Conservation (phyloP, 768 basidiomycete genomes). For the Leccinum fibrillosum region DNA sequence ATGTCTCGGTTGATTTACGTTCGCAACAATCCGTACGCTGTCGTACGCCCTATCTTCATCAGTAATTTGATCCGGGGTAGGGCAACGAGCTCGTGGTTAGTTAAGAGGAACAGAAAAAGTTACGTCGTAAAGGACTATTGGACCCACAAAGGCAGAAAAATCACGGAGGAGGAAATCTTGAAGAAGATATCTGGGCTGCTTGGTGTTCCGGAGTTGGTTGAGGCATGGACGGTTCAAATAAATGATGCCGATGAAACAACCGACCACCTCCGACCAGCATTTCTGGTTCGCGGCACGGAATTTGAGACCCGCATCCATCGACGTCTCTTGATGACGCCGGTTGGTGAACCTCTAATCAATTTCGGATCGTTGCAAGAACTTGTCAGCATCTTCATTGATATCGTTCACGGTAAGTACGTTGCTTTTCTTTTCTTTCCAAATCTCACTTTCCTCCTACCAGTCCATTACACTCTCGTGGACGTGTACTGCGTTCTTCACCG, state of each 20-base stretch:
- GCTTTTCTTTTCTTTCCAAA: background rate
- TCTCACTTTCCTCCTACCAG: background rate
- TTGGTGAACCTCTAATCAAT: background rate
- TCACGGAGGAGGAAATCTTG: background rate
- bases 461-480: background rate
- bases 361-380: background rate
- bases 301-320: background rate
- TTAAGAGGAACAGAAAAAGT: background rate
- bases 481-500: background rate
- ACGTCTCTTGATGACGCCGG: too few relatives aligned
- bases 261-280: background rate
- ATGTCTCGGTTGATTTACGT: background rate
- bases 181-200: background rate
- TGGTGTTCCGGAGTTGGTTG: background rate
- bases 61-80: background rate
- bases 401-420: background rate
- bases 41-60: background rate
- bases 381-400: background rate
- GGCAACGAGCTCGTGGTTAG: background rate
- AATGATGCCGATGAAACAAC: background rate
- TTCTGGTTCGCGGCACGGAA: background rate
- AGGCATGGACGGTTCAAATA: background rate
- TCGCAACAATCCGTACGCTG: background rate
- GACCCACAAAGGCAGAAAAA: background rate
- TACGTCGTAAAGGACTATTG: background rate